Conservation (phyloP, 768 basidiomycete genomes). For the Terana coerulea region DNA sequence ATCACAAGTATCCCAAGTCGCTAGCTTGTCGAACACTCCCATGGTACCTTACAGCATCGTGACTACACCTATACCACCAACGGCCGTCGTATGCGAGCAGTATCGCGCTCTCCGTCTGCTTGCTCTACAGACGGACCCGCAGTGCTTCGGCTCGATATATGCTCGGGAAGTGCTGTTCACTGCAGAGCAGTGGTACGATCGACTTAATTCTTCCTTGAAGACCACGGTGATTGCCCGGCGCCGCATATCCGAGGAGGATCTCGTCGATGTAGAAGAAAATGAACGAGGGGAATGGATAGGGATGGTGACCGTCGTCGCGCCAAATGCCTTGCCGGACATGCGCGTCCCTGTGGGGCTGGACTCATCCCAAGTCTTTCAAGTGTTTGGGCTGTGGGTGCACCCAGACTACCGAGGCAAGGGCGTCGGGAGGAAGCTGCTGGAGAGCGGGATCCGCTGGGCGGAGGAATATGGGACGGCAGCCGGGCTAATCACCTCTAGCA, state of each 20-base stretch:
- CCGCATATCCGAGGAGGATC: too few relatives aligned
- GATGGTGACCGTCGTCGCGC: not conserved
- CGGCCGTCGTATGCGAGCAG: not conserved
- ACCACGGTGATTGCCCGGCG: not conserved
- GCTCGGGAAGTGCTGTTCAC: not conserved
- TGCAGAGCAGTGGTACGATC: not conserved
- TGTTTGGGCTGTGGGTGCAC: not conserved
- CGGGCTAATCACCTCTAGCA: too few relatives aligned
- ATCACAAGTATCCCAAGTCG: not conserved
- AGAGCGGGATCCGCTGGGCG: too few relatives aligned
- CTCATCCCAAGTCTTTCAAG: not conserved
- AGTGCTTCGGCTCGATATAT: not conserved
- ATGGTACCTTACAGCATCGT: not conserved
- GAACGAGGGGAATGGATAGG: not conserved
- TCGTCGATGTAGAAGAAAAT: too few relatives aligned
- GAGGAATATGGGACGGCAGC: too few relatives aligned
- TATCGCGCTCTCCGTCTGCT: not conserved
- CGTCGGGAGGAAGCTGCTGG: not conserved
- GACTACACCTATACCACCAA: not conserved
- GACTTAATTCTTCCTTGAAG: too few relatives aligned
- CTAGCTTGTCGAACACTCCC: not conserved
- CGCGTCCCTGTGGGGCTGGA: not conserved
- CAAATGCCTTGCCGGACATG: not conserved
- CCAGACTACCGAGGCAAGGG: not conserved
- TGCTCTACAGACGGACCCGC: not conserved